phyloP scores from a whole-genome alignment of 345 rosid species.

The Salix exigua region DNA sequence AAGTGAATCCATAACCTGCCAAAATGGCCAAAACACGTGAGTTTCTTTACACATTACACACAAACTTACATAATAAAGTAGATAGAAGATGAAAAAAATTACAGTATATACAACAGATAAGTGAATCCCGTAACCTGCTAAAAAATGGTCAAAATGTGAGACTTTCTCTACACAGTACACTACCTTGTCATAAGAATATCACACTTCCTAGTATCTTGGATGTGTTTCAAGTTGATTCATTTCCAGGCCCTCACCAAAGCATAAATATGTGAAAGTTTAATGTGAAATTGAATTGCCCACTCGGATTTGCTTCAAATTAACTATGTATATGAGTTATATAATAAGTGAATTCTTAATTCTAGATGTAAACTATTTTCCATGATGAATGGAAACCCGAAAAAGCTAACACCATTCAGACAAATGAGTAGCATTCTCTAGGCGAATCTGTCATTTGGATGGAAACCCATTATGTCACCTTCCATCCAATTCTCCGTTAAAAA shows the following conservation, averaged over 20 bases:
- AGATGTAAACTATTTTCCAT: not conserved
- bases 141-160: constrained; percentile 26
- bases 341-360: not conserved
- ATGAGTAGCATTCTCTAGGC: not conserved
- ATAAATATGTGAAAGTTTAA: not conserved
- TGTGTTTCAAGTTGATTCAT: not conserved
- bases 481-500: no score
- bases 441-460: no score
- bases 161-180: constrained; percentile 5
- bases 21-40: constrained; percentile 26
- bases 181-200: not conserved
- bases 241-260: not conserved
- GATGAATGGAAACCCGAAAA: not conserved
- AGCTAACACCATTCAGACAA: not conserved
- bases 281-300: not conserved
- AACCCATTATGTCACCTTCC: no score
- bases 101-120: constrained; percentile 67
- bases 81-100: constrained; percentile 63
- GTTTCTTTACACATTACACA: constrained; percentile 6
- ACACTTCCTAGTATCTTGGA: not conserved
- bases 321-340: not conserved
- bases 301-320: not conserved
- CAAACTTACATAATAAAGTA: constrained; percentile 67
- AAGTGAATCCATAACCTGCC: constrained; percentile 96
- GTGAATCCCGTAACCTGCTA: constrained; percentile 91